Percentiles rank a stretch among this genome's conserved stretches.
phyloP scores from a whole-genome alignment of 306 rosid genomes.

The Quercus gilva region DNA sequence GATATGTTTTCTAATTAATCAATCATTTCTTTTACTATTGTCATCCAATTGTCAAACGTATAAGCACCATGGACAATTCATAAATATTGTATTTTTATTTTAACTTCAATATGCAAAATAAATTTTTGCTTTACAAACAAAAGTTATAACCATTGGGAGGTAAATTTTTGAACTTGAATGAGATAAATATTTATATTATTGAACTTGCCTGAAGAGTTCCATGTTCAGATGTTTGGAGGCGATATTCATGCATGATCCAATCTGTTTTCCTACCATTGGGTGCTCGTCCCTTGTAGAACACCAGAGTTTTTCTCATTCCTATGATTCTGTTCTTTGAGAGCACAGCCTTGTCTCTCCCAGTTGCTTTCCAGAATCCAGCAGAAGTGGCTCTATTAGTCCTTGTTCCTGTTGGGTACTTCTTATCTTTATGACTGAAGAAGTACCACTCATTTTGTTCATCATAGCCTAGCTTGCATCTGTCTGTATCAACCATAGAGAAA shows the following conservation, averaged over 20 bases:
- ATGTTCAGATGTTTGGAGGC: conserved; percentile 77
- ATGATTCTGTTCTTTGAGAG: conserved; percentile 64
- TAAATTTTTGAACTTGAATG: too few species aligned
- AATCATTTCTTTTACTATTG: too few species aligned
- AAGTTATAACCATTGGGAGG: too few species aligned
- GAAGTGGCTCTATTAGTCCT: conserved; percentile 85
- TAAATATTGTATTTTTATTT: too few species aligned
- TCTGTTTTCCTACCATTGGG: conserved; percentile 84
- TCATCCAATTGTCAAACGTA: too few species aligned
- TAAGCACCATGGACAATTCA: too few species aligned
- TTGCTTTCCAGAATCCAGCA: conserved; percentile 96
- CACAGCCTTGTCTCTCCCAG: conserved; percentile 92
- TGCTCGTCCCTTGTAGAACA: conserved; percentile 90
- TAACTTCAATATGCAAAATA: too few species aligned
- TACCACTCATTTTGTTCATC: conserved; percentile 88
- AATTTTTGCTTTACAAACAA: too few species aligned
- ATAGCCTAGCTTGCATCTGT: conserved; percentile 66
- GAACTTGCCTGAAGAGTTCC: conserved; percentile 69
- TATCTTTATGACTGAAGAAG: conserved; percentile 89
- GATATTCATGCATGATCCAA: conserved; percentile 97
- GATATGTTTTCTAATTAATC: too few species aligned
- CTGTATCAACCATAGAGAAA: conserved; percentile 29
- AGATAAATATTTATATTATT: not conserved
- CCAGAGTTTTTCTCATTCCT: conserved; percentile 93
- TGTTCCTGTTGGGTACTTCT: conserved; percentile 88